Evolutionary conservation across 805 yeast genomes (phyloP), one percentile per base, ranked within the genome.

Genomic region (Cyberlindnera veronae): DNA sequence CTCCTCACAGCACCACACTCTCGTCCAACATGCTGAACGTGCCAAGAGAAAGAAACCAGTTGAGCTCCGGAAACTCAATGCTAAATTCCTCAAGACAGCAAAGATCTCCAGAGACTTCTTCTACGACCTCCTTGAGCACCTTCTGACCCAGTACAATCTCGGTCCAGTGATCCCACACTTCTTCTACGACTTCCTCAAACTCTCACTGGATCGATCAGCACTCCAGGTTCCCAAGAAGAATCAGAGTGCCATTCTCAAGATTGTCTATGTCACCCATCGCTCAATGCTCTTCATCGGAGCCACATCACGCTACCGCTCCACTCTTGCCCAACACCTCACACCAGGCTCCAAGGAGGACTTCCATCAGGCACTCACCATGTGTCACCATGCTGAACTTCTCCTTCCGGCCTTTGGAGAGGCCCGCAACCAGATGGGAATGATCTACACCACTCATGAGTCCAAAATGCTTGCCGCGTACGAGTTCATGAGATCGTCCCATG

Each of bases 391-490:
- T 15, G 71, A 77, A 23, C 53, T 75, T 20, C 60, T 83, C 15
- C 58, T 81, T 20, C 90, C 91, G 1, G 76, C 86, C 0, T 67
- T 80, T 41, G 84, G 84, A 38, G 89, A 81, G 51, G 81, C 78
- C 21, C 75, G 75, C 49, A 77, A 77, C 48, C 80, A 77, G 49
- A 68, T 76, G 34, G 85, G 81, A 3, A 72, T 79, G 19, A 64
- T 71, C 29, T 69, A 75, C 44, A 76, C 78, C 66, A 72, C 49
- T 4, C 35, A 38, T 10, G 48, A 37, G 13, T 36, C 43, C 14
- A 41, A 23, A 18, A 19, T 56, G 4, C 20, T 32, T 11, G 69
- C 76, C 0, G 51, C 62, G 17, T 61, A 69, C 44, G 73, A 75
- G 66, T 72, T 73, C 33, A 44, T 67, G 39, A 60, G 78, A 39